Evolutionary conservation across 352 stramenopile genomes (phyloP), one percentile per base, ranked within the genome.

Genomic region (Pythium vanterpoolii): DNA sequence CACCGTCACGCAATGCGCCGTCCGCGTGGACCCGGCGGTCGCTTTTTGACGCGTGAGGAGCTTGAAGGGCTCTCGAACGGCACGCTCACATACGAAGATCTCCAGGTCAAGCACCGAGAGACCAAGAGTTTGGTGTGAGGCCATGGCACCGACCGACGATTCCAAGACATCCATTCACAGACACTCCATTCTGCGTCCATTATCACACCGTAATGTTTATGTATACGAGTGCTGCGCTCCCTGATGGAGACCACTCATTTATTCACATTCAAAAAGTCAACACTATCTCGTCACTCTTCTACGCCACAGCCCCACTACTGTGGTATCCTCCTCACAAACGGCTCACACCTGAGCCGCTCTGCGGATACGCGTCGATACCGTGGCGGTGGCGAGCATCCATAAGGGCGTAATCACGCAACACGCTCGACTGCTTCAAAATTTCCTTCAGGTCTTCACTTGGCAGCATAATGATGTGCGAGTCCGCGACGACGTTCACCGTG

Each of bases 1-100:
- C 87, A 96, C 61, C 86, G 91, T 59, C 87, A 96, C 60, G 87
- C 87, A 4, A 93, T 93, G 78, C 86, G 86, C 26, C 86, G 87
- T 39, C 83, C 80, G 45, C 86, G 87, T 58, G 87, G 87, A 0
- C 84, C 86, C 13, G 85, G 87, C 11, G 87, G 87, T 18, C 82
- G 87, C 44, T 96, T 96, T 58, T 60, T 96, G 10, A 95, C 85
- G 0, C 79, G 85, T 53, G 83, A 87, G 42, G 85, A 96, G 56
- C 87, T 93, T 34, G 73, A 86, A 46, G 82, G 73, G 16, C 57
- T 93, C 21, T 83, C 86, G 58, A 79, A 85, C 31, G 80, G 78
- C 18, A 86, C 78, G 21, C 59, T 90, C 57, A 75, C 72, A 0
- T 71, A 86, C 33, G 80, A 90, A 54, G 77, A 90, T 42, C 57